phyloP scores from a whole-genome alignment of 1,139 yeast genomes.

The Kurtzmaniella quercitrusa region DNA sequence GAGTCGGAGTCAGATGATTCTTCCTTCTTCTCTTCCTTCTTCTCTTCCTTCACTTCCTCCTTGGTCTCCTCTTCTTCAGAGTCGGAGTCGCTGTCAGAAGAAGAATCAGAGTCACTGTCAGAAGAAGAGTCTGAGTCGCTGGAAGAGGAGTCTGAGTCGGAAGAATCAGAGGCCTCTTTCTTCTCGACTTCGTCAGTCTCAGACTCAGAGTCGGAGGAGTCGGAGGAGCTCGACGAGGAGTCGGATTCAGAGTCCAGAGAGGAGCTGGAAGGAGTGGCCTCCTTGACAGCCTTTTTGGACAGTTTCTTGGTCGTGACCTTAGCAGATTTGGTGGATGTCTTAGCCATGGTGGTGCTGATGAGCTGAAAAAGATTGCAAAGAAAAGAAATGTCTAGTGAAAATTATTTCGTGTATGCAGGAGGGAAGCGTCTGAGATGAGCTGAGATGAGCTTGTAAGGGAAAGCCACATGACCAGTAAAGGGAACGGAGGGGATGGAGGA shows the following conservation, averaged over 20 bases:
- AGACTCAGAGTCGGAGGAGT: conserved; percentile 24
- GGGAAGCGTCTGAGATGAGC: conserved; percentile 1
- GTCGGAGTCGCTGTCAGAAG: conserved; percentile 10
- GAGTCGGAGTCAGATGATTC: conserved; percentile 18
- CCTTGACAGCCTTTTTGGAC: conserved; percentile 29
- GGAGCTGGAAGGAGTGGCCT: conserved; percentile 22
- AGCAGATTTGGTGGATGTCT: conserved; percentile 22
- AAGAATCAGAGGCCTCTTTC: conserved; percentile 16
- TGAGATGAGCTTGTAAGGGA: neutral
- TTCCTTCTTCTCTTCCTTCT: conserved; percentile 20
- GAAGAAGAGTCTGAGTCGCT: conserved; percentile 13
- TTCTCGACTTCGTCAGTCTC: conserved; percentile 10
- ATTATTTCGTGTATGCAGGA: conserved; percentile 4
- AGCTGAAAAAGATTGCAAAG: conserved; percentile 2
- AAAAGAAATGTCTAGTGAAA: conserved; percentile 4
- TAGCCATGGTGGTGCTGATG: conserved; percentile 21
- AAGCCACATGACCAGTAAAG: neutral
- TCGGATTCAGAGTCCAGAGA: conserved; percentile 15
- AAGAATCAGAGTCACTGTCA: conserved; percentile 15
- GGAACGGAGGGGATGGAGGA: neutral
- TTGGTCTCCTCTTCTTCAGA: conserved; percentile 14
- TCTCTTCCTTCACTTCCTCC: conserved; percentile 14
- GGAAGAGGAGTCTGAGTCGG: conserved; percentile 9
- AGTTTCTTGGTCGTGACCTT: conserved; percentile 20
- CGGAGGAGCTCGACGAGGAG: conserved; percentile 19